A percentile compares a stretch with the other conserved stretches of the same genome.
phyloP scores from a whole-genome alignment of 805 yeast species.

The Metschnikowia similis region DNA sequence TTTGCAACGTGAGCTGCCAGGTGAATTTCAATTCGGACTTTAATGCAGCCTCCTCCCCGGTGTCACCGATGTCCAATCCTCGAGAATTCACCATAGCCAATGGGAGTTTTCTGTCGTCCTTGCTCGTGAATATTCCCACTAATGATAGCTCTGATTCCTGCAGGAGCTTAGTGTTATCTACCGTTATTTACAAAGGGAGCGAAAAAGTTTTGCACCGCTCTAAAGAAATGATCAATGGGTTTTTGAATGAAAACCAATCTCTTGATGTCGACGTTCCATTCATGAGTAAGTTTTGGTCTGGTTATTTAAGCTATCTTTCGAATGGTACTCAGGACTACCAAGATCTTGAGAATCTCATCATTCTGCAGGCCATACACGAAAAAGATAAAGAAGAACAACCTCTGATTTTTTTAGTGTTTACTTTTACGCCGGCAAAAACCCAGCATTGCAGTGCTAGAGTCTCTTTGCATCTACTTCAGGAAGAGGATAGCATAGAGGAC shows the following conservation, averaged over 20 bases:
- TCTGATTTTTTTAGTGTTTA: conserved; percentile 10
- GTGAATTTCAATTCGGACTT: conserved; percentile 8
- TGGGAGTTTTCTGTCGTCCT: conserved; percentile 14
- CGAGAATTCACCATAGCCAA: conserved; percentile 11
- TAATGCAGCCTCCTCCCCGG: conserved; percentile 10
- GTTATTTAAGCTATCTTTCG: conserved; percentile 31
- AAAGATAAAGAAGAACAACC: conserved; percentile 9
- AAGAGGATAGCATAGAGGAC: conserved; percentile 1
- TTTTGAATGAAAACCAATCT: conserved; percentile 13
- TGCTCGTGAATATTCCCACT: conserved; percentile 6
- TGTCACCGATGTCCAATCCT: conserved; percentile 14
- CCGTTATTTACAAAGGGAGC: conserved; percentile 21
- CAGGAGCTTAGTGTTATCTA: conserved; percentile 20
- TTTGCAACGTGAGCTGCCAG: conserved; percentile 9
- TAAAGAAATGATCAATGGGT: conserved; percentile 32
- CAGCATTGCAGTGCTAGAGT: conserved; percentile 5
- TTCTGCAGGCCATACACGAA: conserved; percentile 31
- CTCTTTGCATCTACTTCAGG: conserved; percentile 3
- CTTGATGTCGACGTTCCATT: conserved; percentile 34
- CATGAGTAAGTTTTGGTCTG: conserved; percentile 35
- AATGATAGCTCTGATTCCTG: conserved; percentile 16
- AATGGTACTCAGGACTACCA: conserved; percentile 25
- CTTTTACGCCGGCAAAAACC: conserved; percentile 6
- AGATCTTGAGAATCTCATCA: conserved; percentile 19
- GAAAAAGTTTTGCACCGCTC: conserved; percentile 19